These are phyloP conservation scores for Kurtzmaniella quercitrusa DNA, from an alignment of 1,139 yeast species.

Conservation along the genomic window DNA sequence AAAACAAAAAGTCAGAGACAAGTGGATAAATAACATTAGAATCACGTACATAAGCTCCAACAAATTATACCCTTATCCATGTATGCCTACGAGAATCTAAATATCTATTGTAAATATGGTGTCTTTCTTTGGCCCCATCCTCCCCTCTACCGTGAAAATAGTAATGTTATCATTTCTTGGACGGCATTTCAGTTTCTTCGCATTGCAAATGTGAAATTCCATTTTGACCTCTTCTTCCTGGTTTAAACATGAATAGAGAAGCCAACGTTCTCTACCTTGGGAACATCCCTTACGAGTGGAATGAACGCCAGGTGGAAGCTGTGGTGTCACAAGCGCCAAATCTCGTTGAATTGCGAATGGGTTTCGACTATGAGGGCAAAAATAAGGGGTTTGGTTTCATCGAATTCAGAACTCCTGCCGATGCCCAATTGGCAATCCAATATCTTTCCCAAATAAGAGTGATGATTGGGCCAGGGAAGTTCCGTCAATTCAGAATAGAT, in stretches of 20 bases:
- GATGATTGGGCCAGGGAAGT: constrained; percentile 27
- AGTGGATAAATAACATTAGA: too few species aligned
- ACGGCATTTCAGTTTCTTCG: not conserved
- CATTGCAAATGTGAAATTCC: not conserved
- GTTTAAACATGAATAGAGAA: not conserved
- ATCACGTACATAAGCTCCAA: too few species aligned
- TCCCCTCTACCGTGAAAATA: too few species aligned
- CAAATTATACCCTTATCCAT: too few species aligned
- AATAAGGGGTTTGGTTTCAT: constrained; percentile 64
- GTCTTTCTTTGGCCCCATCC: too few species aligned
- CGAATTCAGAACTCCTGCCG: constrained; percentile 49
- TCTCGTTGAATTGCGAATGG: constrained; percentile 58
- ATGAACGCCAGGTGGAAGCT: constrained; percentile 47
- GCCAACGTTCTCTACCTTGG: constrained; percentile 44
- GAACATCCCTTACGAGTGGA: constrained; percentile 64
- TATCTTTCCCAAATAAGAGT: constrained; percentile 42
- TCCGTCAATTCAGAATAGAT: constrained; percentile 49
- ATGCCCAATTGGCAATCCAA: constrained; percentile 47
- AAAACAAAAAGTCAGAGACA: too few species aligned
- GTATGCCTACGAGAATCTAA: too few species aligned
- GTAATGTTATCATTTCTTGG: too few species aligned
- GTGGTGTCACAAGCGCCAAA: constrained; percentile 65
- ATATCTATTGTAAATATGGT: too few species aligned
- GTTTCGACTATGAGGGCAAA: constrained; percentile 58
- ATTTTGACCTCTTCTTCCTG: not conserved